Conservation (phyloP, 768 basidiomycete species). For the Tremella yokohamensis region DNA sequence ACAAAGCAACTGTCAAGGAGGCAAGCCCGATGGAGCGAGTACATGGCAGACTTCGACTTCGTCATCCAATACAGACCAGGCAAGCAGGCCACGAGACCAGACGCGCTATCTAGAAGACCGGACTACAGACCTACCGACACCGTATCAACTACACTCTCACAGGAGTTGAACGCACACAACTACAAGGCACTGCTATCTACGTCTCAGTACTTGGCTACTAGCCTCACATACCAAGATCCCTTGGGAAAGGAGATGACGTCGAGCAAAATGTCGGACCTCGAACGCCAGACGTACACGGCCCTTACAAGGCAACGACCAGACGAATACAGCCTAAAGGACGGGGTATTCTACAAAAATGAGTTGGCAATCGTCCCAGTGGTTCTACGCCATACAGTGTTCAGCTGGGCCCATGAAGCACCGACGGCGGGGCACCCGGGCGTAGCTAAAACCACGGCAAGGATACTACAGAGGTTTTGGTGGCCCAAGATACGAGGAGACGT, state of each 20-base stretch:
- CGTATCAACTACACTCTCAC: neutral
- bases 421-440: neutral
- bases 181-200: neutral
- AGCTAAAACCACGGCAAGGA: neutral
- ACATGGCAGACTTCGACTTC: slow-evolving; percentile 17
- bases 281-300: neutral
- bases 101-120: slow-evolving; percentile 15
- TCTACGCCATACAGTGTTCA: neutral
- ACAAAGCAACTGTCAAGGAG: slow-evolving; percentile 52
- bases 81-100: slow-evolving; percentile 5
- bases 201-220: neutral
- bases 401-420: neutral
- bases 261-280: neutral
- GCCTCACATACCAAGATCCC: neutral
- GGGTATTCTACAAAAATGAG: neutral
- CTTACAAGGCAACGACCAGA: neutral
- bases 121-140: slow-evolving; percentile 12
- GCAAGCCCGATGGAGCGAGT: slow-evolving; percentile 54
- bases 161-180: slow-evolving; percentile 1
- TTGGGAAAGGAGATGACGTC: neutral
- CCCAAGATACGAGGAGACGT: neutral
- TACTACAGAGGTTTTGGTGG: neutral
- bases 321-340: neutral
- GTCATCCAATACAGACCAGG: slow-evolving; percentile 17
- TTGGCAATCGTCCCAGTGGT: neutral